These are phyloP conservation scores for Pseudozyma thailandica DNA, from an alignment of 1,284 basidiomycete genomes.

Conservation along the genomic window DNA sequence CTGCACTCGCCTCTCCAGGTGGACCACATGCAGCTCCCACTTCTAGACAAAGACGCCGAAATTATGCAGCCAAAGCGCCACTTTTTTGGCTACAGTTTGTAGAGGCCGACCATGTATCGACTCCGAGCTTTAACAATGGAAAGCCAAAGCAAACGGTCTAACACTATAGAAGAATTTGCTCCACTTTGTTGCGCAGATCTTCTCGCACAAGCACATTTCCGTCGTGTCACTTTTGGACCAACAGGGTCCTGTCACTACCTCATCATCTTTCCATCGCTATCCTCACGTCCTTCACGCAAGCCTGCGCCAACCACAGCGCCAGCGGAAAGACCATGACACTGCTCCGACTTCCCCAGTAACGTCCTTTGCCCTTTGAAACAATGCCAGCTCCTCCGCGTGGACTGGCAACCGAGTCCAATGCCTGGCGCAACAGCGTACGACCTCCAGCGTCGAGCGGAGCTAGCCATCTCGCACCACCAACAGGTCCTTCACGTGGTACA, in stretches of 20 bases:
- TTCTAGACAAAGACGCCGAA: neutral
- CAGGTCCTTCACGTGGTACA: slow-evolving; percentile 17
- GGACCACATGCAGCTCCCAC: neutral
- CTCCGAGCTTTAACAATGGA: too few species aligned
- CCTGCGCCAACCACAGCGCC: neutral
- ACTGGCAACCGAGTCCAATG: slow-evolving; percentile 5
- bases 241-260: neutral
- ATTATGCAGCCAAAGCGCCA: neutral
- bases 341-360: neutral
- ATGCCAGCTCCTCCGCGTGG: slow-evolving; percentile 26
- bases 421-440: slow-evolving; percentile 16
- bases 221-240: neutral
- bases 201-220: neutral
- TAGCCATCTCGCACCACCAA: slow-evolving; percentile 11
- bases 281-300: neutral
- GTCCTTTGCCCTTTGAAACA: too few species aligned
- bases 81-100: too few species aligned
- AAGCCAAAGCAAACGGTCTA: neutral
- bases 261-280: neutral
- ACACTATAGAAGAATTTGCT: neutral
- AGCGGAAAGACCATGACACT: slow-evolving; percentile 1
- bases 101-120: neutral
- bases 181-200: neutral
- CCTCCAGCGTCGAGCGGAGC: slow-evolving; percentile 4
- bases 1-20: neutral